Percentiles rank a stretch among this genome's conserved stretches.
Conservation (phyloP, 2,329 filamentous ascomycete species). For the Drechmeria coniospora region DNA sequence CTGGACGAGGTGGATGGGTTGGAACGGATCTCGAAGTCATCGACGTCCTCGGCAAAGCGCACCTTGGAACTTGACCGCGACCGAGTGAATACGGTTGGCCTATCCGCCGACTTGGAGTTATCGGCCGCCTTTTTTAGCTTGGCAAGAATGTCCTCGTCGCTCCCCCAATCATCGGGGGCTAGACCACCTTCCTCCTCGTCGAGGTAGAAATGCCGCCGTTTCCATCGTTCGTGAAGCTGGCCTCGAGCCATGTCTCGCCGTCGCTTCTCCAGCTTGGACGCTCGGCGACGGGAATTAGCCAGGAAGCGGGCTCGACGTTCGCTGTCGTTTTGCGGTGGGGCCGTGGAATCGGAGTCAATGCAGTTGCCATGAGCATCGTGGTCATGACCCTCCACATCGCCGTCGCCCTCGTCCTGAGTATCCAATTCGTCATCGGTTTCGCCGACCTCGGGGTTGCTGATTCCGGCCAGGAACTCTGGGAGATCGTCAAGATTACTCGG, state of each 20-base stretch:
- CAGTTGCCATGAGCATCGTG: conserved; percentile 10
- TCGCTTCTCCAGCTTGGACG: conserved; percentile 22
- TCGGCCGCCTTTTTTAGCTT: conserved; percentile 10
- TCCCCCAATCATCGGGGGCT: conserved; percentile 48
- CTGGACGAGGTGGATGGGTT: conserved; percentile 60
- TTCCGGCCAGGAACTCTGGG: conserved; percentile 21
- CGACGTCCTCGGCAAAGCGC: conserved; percentile 55
- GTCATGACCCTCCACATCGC: conserved; percentile 8
- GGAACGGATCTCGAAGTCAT: conserved; percentile 55
- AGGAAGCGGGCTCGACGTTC: conserved; percentile 23
- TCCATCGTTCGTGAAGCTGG: conserved; percentile 57
- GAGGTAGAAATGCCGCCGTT: conserved; percentile 62
- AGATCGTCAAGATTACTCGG: conserved; percentile 28
- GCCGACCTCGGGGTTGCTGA: conserved; percentile 10
- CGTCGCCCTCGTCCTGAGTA: conserved; percentile 11
- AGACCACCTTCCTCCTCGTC: conserved; percentile 68
- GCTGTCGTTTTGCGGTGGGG: conserved; percentile 18
- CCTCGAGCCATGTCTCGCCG: conserved; percentile 29
- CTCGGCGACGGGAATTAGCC: conserved; percentile 18
- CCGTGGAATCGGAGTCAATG: conserved; percentile 2
- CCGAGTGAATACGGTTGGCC: conserved; percentile 6
- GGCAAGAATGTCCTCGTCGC: conserved; percentile 40
- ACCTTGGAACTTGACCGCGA: conserved; percentile 67
- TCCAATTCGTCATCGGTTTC: conserved; percentile 12
- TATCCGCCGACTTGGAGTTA: neutral